A percentile compares a stretch with the other conserved stretches of the same genome.
Evolutionary conservation across 345 rosid species (phyloP).

Genomic region (Clarkia xantiana): DNA sequence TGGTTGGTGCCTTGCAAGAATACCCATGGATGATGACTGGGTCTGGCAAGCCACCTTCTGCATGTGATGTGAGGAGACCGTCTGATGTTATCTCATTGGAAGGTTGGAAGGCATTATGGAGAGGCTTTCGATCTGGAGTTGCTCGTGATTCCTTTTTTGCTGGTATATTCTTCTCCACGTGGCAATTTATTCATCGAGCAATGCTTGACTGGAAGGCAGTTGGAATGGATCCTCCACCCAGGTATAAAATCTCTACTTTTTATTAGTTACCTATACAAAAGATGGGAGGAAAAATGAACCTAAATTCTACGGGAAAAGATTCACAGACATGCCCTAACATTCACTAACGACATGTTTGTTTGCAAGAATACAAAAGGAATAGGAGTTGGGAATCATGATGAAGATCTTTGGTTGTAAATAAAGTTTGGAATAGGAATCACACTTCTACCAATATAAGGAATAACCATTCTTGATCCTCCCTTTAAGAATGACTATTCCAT

Average conservation of each 20-base stretch:
- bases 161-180: constrained; percentile 73
- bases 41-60: constrained; percentile 73
- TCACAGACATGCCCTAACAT: too few relatives aligned
- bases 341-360: too few relatives aligned
- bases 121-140: constrained; percentile 64
- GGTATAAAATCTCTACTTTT: constrained; percentile 23
- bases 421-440: too few relatives aligned
- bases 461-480: too few relatives aligned
- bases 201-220: constrained; percentile 83
- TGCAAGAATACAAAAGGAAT: too few relatives aligned
- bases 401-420: too few relatives aligned
- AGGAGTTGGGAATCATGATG: too few relatives aligned
- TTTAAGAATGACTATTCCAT: too few relatives aligned
- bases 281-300: too few relatives aligned
- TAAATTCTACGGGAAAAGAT: too few relatives aligned
- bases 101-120: constrained; percentile 74
- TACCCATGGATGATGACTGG: constrained; percentile 98
- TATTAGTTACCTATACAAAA: too few relatives aligned
- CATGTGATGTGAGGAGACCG: constrained; percentile 47
- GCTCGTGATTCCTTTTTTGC: constrained; percentile 65
- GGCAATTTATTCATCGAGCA: constrained; percentile 67
- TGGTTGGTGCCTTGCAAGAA: constrained; percentile 51
- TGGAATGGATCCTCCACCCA: constrained; percentile 69
- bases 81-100: constrained; percentile 56
- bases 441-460: too few relatives aligned